Evolutionary conservation across 2,329 filamentous ascomycete genomes (phyloP).

Genomic region (Diaporthe sp.): DNA sequence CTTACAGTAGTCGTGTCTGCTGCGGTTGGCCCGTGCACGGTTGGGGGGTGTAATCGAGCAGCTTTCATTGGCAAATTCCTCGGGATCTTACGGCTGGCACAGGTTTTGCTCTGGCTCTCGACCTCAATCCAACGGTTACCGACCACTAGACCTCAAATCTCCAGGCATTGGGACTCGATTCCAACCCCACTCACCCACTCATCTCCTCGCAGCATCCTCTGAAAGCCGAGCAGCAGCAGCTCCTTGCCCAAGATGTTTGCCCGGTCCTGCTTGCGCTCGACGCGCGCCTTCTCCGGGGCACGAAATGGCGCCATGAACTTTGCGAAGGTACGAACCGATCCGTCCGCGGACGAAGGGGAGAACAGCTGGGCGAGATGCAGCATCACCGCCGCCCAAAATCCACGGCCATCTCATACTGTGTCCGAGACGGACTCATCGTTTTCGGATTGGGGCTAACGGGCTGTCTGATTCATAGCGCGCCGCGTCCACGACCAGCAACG

Average conservation of each 20-base stretch:
- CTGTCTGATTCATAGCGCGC: constrained; percentile 63
- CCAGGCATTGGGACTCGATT: constrained; percentile 55
- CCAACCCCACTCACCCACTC: constrained; percentile 48
- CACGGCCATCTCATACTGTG: not conserved
- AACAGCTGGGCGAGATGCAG: constrained; percentile 1
- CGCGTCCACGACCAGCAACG: constrained; percentile 80
- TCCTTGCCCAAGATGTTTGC: constrained; percentile 83
- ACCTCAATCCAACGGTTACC: constrained; percentile 42
- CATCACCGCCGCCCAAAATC: not conserved
- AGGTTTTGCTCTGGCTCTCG: constrained; percentile 41
- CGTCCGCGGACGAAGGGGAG: constrained; percentile 8
- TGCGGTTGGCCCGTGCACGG: constrained; percentile 25
- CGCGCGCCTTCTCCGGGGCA: constrained; percentile 86
- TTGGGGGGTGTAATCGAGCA: constrained; percentile 34
- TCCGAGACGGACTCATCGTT: constrained; percentile 27
- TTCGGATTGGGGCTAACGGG: constrained; percentile 31
- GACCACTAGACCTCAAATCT: constrained; percentile 45
- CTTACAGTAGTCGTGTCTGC: constrained; percentile 19
- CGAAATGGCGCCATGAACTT: constrained; percentile 80
- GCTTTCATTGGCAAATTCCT: constrained; percentile 39
- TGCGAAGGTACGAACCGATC: constrained; percentile 72
- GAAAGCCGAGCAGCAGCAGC: constrained; percentile 57
- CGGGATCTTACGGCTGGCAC: constrained; percentile 39
- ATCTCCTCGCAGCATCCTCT: constrained; percentile 50
- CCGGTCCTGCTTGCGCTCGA: constrained; percentile 89